Conservation (phyloP, 2,329 filamentous ascomycete genomes). For the Akanthomyces lecanii region DNA sequence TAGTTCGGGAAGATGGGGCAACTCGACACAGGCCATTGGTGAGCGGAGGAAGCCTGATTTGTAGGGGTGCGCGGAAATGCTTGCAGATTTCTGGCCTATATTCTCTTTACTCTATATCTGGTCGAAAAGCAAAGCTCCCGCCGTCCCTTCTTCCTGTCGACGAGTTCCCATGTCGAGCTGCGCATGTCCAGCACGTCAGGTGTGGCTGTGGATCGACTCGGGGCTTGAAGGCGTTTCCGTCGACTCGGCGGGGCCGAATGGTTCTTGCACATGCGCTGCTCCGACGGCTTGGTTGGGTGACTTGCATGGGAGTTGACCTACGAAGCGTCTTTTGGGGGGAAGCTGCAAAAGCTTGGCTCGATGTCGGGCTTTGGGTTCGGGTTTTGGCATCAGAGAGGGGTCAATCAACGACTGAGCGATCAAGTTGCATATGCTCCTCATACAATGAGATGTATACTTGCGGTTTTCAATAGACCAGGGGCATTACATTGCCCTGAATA, state of each 20-base stretch:
- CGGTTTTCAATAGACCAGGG: background rate
- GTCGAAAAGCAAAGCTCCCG: too few relatives aligned
- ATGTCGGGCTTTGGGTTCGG: background rate
- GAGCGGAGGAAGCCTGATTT: too few relatives aligned
- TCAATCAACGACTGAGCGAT: background rate
- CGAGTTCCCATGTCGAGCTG: background rate
- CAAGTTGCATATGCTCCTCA: background rate
- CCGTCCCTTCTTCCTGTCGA: too few relatives aligned
- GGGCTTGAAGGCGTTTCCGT: background rate
- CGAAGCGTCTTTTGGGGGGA: background rate
- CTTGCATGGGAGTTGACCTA: too few relatives aligned
- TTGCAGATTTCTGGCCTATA: too few relatives aligned
- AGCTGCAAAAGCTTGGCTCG: background rate
- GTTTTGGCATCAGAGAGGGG: background rate
- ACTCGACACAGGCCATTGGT: too few relatives aligned
- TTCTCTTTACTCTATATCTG: too few relatives aligned
- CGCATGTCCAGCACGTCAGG: background rate
- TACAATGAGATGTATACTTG: background rate
- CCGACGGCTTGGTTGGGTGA: slow-evolving; percentile 8
- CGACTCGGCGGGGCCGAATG: slow-evolving; percentile 11
- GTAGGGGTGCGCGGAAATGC: too few relatives aligned
- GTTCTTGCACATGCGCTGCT: slow-evolving; percentile 7
- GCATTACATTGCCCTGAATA: too few relatives aligned
- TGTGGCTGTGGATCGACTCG: slow-evolving; percentile 6
- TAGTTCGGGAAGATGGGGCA: too few relatives aligned